Conservation (phyloP, 148 eudicot species). For the Salicornia ramosissima region DNA sequence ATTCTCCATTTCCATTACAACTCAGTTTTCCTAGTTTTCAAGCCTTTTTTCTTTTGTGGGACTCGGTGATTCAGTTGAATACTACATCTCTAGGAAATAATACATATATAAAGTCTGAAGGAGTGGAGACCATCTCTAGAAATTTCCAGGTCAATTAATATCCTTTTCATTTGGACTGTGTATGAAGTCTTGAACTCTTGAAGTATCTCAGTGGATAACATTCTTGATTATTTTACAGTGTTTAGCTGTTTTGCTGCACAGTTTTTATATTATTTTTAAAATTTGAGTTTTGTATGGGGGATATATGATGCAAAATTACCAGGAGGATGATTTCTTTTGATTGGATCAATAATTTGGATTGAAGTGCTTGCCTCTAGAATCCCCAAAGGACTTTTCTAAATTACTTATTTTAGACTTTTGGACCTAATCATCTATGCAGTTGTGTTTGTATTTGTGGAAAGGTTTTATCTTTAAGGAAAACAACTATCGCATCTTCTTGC, state of each 20-base stretch:
- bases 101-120: background rate
- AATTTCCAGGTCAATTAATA: background rate
- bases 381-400: no score
- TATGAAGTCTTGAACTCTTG: background rate
- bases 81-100: background rate
- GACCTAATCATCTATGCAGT: no score
- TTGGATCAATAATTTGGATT: no score
- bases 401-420: no score
- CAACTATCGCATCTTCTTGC: no score
- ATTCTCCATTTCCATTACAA: no score
- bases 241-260: background rate
- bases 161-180: background rate
- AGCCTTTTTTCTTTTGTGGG: background rate
- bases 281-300: background rate
- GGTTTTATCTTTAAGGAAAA: no score
- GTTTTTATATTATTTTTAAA: background rate
- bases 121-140: background rate
- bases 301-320: no score
- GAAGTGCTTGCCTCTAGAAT: no score
- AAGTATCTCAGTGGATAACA: background rate
- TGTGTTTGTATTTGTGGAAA: no score
- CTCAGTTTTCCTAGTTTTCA: background rate
- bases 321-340: background rate
- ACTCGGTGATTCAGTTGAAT: background rate
- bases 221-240: background rate